Conservation (phyloP, 1,284 basidiomycete genomes). For the Moniliophthora roreri region DNA sequence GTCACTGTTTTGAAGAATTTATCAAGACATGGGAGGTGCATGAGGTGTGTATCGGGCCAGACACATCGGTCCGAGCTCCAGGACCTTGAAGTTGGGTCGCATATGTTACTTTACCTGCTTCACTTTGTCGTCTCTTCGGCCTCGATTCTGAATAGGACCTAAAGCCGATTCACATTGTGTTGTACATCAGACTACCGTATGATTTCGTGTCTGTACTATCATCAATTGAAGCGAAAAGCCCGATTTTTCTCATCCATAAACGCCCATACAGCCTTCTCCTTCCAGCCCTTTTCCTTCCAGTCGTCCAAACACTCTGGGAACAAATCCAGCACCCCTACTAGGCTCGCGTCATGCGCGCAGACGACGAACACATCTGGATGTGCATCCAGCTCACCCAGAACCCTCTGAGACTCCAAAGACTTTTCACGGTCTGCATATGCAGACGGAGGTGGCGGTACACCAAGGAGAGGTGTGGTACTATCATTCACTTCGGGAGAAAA, state of each 20-base stretch:
- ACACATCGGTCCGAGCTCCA: too few relatives aligned
- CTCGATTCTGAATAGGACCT: too few relatives aligned
- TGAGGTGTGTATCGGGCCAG: too few relatives aligned
- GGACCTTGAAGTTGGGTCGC: too few relatives aligned
- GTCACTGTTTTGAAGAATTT: too few relatives aligned
- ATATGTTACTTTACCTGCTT: too few relatives aligned
- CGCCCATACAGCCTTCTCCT: constrained; percentile 18
- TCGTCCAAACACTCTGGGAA: constrained; percentile 17
- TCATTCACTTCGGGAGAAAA: constrained; percentile 9
- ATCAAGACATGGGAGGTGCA: too few relatives aligned
- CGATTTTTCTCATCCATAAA: constrained; percentile 19
- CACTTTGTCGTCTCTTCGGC: too few relatives aligned
- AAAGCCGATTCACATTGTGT: too few relatives aligned
- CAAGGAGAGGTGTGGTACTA: constrained; percentile 15
- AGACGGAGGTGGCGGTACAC: not conserved
- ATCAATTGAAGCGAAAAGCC: constrained; percentile 12
- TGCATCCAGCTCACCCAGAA: constrained; percentile 18
- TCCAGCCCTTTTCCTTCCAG: constrained; percentile 23
- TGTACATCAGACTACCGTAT: too few relatives aligned
- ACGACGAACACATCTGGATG: constrained; percentile 20
- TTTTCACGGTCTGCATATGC: constrained; percentile 1
- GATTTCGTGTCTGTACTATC: too few relatives aligned
- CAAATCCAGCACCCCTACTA: constrained; percentile 13
- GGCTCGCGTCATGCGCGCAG: constrained; percentile 18
- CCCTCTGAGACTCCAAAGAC: not conserved